Evolutionary conservation across 352 stramenopile genomes (phyloP).

Genomic region (Globisporangium acanthophoron): DNA sequence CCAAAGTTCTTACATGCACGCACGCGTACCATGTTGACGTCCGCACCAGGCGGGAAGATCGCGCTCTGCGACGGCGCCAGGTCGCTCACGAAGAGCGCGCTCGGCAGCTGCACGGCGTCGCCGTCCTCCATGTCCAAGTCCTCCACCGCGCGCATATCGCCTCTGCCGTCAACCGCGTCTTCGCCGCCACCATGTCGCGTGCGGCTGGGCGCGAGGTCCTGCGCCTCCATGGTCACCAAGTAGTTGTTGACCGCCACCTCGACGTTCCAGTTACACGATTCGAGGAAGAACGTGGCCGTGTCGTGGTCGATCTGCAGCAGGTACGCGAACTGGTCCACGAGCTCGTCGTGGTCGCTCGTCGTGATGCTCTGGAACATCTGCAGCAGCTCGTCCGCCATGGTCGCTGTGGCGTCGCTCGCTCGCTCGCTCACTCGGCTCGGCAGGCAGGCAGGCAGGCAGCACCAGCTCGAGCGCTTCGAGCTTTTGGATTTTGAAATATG

Average conservation of each 20-base stretch:
- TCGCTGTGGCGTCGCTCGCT: not conserved
- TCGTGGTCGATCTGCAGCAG: conserved; percentile 61
- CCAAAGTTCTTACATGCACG: too few species aligned
- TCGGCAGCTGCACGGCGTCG: conserved; percentile 14
- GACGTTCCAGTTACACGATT: conserved; percentile 88
- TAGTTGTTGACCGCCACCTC: conserved; percentile 83
- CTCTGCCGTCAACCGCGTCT: conserved; percentile 37
- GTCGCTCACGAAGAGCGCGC: conserved; percentile 65
- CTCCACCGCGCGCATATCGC: conserved; percentile 3
- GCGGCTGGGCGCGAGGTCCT: conserved; percentile 1
- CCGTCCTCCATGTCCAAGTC: conserved; percentile 60
- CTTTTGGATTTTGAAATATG: too few species aligned
- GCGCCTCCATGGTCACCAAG: conserved; percentile 45
- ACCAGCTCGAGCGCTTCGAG: too few species aligned
- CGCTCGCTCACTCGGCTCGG: not conserved
- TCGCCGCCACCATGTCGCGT: conserved; percentile 25
- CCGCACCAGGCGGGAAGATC: conserved; percentile 38
- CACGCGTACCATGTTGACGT: conserved; percentile 53
- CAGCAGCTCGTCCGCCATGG: conserved; percentile 76
- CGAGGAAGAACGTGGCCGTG: conserved; percentile 80
- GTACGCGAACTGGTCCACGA: conserved; percentile 80
- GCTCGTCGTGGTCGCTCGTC: conserved; percentile 76
- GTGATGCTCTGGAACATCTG: conserved; percentile 88
- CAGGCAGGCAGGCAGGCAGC: not conserved
- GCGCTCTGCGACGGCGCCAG: conserved; percentile 51